phyloP scores from a whole-genome alignment of 306 rosid species.

The Cicer arietinum region DNA sequence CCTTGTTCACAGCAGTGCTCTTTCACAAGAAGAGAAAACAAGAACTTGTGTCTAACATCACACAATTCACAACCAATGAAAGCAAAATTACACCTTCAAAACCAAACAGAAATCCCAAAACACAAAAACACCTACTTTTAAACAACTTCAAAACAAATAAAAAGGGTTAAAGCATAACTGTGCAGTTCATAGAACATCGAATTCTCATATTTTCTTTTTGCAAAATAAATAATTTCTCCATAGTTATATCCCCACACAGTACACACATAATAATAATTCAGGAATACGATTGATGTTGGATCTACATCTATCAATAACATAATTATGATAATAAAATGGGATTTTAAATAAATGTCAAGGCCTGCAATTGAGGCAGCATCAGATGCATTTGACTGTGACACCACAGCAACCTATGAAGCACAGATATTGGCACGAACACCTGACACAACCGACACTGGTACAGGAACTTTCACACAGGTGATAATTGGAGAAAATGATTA shows the following conservation, averaged over 20 bases:
- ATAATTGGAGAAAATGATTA: too few species aligned
- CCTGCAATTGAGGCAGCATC: not conserved
- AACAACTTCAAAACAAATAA: constrained; percentile 17
- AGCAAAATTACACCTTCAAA: constrained; percentile 19
- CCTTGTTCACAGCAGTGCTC: constrained; percentile 1
- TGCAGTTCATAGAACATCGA: not conserved
- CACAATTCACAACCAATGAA: not conserved
- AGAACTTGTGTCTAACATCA: constrained; percentile 12
- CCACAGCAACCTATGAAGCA: too few species aligned
- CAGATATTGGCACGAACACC: too few species aligned
- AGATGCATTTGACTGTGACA: not conserved
- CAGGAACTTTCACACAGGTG: too few species aligned
- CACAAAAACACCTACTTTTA: constrained; percentile 2
- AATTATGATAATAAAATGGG: not conserved
- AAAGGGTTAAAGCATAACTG: not conserved
- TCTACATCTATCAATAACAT: constrained; percentile 13
- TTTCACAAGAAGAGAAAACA: constrained; percentile 12
- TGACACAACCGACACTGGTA: too few species aligned
- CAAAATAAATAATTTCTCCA: not conserved
- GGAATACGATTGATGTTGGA: not conserved
- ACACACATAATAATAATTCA: not conserved
- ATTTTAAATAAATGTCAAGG: not conserved
- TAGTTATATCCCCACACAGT: not conserved
- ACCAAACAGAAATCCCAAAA: not conserved
- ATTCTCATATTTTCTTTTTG: not conserved